Base-by-base conservation (phyloP, 306 rosid species). In the Nissolia schottii region DNA sequence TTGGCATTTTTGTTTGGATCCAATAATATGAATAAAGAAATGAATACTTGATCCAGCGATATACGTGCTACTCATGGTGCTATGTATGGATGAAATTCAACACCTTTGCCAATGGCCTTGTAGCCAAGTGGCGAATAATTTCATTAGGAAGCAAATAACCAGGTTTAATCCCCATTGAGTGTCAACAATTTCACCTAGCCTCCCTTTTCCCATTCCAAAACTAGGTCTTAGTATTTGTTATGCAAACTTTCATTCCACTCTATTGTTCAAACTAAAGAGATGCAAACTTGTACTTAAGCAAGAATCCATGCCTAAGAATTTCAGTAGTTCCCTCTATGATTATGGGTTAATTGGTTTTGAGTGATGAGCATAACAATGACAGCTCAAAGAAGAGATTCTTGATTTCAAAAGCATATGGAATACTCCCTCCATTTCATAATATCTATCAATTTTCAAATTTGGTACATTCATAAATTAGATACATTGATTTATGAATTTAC, bases 321-420 rank as follows among this genome's bases (percentile, higher is more conserved):
- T 64, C 1, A 8, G 6, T n/a, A 57, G 37, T 28, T 57, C 15
- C 41, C 71, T 60, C 67, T 19, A 50, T 41, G 59, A 60, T 34
- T 13, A 67, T 48, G 63, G 27, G 60, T 80, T 75, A 32, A 46
- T 35, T 32, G 32, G 25, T 19, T 51, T 78, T 64, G 56, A 65
- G 64, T 49, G 41, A 79, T 18, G 12, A 56, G 48, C 34, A 46
- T 64, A 8, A 43, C 6, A 43, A 43, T 31, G 38, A 54, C 20
- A 34, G 7, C 55, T 64, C 55, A 32, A 46, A 32, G 66, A 61
- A 51, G 29, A 55, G 67, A 63, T 22, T 74, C 45, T 41, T 40
- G 46, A 12, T 67, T 70, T 43, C 54, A 51, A 43, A 66, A 31
- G 66, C 41, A 45, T 70, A 45, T 18, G 56, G 69, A 49, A 64